Evolutionary conservation across 2,329 filamentous ascomycete genomes (phyloP), one percentile per base, ranked within the genome.

Genomic region (Cladophialophora exuberans): DNA sequence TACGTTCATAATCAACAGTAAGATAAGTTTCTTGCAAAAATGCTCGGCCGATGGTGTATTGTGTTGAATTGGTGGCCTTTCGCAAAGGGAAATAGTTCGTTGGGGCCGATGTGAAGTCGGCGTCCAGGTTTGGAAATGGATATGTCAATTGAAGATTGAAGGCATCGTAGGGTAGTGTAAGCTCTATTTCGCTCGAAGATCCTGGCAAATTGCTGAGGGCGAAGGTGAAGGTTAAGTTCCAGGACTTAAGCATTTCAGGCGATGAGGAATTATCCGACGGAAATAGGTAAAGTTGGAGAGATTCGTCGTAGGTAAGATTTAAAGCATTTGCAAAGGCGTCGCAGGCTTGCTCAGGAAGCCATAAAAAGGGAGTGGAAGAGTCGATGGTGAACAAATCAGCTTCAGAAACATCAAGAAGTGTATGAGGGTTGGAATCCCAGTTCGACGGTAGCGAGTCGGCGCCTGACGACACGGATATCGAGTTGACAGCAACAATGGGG

Each of bases 21-120:
- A 72, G 39, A 57, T 73, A 72, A 13, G 70, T 68, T 63, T 76
- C 73, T 62, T 76, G 73, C 13, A 76, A 60, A 54, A 76, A 75
- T 6, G 66, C 61, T 45, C 73, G 65, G n/a, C 73, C 73, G 33
- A 76, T 65, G 6, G 67, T 71, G 42, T 66, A 70, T 50, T 73
- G 68, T 30, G 64, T 66, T 6, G 64, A 60, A 42, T 70, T 67
- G 1, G 59, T 54, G 2, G 73, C 67, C 60, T 64, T 66, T 39
- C 71, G 69, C 5, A 76, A 54, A 6, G 73, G 73, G 51, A 76
- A 75, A 57, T 75, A 75, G 20, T 61, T 62, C 18, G 65, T 54
- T 3, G 62, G 52, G 6, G 66, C 53, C 36, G 60, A 61, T 13
- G 56, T 62, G 33, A 63, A 66, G 26, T 60, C 58, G 3, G 57